Percentiles rank a stretch among this genome's conserved stretches.
These are phyloP conservation scores for Mortierella sp. DNA, from an alignment of 371 early-diverging fungal species.

Conservation along the genomic window DNA sequence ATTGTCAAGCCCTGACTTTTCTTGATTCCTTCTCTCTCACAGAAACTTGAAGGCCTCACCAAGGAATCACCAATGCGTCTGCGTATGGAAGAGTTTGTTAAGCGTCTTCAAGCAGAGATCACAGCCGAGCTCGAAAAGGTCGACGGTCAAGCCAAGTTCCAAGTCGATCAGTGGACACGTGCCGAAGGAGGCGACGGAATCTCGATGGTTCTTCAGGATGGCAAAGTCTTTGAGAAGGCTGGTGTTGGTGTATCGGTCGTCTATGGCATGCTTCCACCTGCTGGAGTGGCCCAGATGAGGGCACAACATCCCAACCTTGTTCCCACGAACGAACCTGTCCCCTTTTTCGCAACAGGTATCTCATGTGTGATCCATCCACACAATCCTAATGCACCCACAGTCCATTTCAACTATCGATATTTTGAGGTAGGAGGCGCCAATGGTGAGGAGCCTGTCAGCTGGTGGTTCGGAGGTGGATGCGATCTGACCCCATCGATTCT, in stretches of 20 bases:
- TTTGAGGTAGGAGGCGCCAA: conserved; percentile 81
- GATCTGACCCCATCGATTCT: conserved; percentile 83
- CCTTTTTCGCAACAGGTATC: conserved; percentile 88
- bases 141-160: conserved; percentile 71
- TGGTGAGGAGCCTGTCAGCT: conserved; percentile 61
- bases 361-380: conserved; percentile 90
- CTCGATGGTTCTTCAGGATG: conserved; percentile 88
- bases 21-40: neutral
- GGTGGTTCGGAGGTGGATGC: conserved; percentile 90
- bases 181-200: conserved; percentile 89
- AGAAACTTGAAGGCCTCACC: neutral
- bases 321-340: conserved; percentile 59
- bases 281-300: conserved; percentile 79
- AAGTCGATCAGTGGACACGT: conserved; percentile 79
- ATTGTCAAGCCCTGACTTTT: neutral
- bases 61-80: conserved; percentile 68
- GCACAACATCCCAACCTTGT: conserved; percentile 68
- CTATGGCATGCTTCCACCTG: conserved; percentile 71
- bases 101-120: conserved; percentile 75
- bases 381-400: conserved; percentile 94
- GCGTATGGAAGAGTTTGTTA: conserved; percentile 80
- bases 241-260: conserved; percentile 86
- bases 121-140: conserved; percentile 59
- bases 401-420: conserved; percentile 95
- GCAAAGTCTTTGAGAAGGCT: conserved; percentile 91